A percentile compares a stretch with the other conserved stretches of the same genome.
These are phyloP conservation scores for Sporodiniella umbellata DNA, from an alignment of 371 early-diverging fungal species.

Conservation along the genomic window DNA sequence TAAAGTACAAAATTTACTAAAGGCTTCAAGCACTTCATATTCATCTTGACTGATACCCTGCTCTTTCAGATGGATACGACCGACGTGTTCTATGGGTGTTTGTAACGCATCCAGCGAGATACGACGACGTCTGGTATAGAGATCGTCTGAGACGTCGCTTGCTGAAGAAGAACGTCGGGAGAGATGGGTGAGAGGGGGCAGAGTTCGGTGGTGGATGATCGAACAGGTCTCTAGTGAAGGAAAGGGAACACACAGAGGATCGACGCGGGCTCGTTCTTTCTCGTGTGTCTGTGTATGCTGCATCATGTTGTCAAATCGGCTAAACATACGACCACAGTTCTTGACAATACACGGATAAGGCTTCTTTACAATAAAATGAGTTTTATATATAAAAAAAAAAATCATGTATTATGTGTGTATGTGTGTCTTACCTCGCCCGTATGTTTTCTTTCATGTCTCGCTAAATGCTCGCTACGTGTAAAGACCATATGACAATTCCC, in stretches of 20 bases:
- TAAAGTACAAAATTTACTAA: conserved; percentile 25
- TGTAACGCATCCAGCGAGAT: conserved; percentile 22
- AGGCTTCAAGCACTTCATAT: conserved; percentile 43
- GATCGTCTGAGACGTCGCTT: background rate
- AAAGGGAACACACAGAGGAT: too few relatives aligned
- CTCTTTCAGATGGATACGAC: conserved; percentile 10
- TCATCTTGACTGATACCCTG: conserved; percentile 32
- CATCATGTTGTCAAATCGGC: conserved; percentile 32
- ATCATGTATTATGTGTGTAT: too few relatives aligned
- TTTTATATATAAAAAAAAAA: background rate
- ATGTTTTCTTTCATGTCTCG: conserved; percentile 54
- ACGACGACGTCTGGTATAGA: conserved; percentile 13
- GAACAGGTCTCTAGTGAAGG: conserved; percentile 4
- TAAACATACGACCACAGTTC: conserved; percentile 20
- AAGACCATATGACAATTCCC: conserved; percentile 54
- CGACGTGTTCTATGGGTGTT: conserved; percentile 16
- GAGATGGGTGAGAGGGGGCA: conserved; percentile 9
- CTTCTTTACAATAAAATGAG: conserved; percentile 10
- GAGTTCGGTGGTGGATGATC: conserved; percentile 8
- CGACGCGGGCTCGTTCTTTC: conserved; percentile 8
- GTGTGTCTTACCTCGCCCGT: conserved; percentile 55
- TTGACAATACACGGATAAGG: conserved; percentile 22
- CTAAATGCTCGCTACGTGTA: conserved; percentile 52
- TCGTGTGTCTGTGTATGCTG: conserved; percentile 29
- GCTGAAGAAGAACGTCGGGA: conserved; percentile 1